Percentiles rank a stretch among this genome's conserved stretches.
Evolutionary conservation across 352 stramenopile species (phyloP).

Genomic region (Halophytophthora polymorphica): DNA sequence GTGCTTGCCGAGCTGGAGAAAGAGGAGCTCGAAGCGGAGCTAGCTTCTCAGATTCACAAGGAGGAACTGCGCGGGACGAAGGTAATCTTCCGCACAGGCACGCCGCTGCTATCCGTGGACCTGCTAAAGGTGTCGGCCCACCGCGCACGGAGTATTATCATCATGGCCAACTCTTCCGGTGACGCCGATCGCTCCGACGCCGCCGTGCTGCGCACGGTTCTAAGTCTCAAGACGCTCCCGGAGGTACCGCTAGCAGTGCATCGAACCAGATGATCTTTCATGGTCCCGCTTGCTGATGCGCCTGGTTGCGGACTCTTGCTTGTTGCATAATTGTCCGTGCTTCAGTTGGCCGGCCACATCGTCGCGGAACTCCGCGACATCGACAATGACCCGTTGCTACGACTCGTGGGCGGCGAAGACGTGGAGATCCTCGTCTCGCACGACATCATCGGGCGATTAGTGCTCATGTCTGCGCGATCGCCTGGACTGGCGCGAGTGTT

Average conservation of each 20-base stretch:
- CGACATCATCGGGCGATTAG: conserved; percentile 86
- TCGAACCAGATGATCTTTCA: background rate
- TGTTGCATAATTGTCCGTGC: background rate
- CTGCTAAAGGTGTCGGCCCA: conserved; percentile 79
- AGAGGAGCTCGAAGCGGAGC: conserved; percentile 68
- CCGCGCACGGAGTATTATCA: conserved; percentile 75
- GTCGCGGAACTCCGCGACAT: conserved; percentile 87
- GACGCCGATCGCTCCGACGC: conserved; percentile 84
- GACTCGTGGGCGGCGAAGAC: conserved; percentile 71
- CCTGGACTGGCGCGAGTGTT: conserved; percentile 75
- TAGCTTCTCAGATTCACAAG: conserved; percentile 52
- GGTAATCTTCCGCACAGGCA: conserved; percentile 81
- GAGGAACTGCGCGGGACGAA: conserved; percentile 68
- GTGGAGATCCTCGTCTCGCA: conserved; percentile 86
- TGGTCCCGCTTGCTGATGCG: too few relatives aligned
- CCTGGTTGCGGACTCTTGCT: too few relatives aligned
- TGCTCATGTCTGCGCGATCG: conserved; percentile 82
- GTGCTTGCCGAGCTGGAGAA: conserved; percentile 76
- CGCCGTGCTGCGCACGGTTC: conserved; percentile 65
- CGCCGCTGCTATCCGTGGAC: conserved; percentile 75
- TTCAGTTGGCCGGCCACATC: conserved; percentile 66
- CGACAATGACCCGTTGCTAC: conserved; percentile 81
- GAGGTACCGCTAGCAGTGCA: conserved; percentile 19
- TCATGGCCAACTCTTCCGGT: conserved; percentile 67
- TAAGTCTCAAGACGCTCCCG: conserved; percentile 76